Conservation (phyloP, 129 eudicot species). For the Rutidosis leptorrhynchoides region DNA sequence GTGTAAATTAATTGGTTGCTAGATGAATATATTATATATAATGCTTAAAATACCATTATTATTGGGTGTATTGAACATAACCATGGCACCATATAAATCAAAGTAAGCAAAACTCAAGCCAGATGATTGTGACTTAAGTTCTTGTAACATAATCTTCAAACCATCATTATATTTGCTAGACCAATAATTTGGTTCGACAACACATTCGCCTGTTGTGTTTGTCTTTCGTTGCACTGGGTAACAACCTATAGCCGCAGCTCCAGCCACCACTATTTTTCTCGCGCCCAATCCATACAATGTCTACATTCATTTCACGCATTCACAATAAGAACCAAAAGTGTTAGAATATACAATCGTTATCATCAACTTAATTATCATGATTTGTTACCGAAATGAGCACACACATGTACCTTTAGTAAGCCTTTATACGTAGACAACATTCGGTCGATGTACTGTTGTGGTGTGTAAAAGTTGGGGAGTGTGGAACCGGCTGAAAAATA, state of each 20-base stretch:
- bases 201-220: conserved; percentile 46
- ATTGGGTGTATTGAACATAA: conserved; percentile 45
- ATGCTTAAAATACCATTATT: conserved; percentile 75
- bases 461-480: conserved; percentile 25
- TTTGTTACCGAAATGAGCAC: too few species aligned
- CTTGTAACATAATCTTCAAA: conserved; percentile 35
- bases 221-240: conserved; percentile 50
- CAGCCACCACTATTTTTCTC: conserved; percentile 47
- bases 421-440: conserved; percentile 48
- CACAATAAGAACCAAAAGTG: not conserved
- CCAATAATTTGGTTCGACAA: conserved; percentile 47
- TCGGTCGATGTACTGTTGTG: conserved; percentile 50
- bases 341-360: not conserved
- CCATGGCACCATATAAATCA: conserved; percentile 52
- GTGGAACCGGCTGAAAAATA: conserved; percentile 39
- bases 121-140: conserved; percentile 37
- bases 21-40: not conserved
- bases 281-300: conserved; percentile 52
- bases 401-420: conserved; percentile 46
- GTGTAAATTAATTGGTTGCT: not conserved
- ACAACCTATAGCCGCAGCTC: conserved; percentile 67
- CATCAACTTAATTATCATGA: not conserved
- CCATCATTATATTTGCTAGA: conserved; percentile 58
- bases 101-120: conserved; percentile 54
- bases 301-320: too few species aligned